Conservation (phyloP, 2,329 filamentous ascomycete genomes). For the Beauveria australis region DNA sequence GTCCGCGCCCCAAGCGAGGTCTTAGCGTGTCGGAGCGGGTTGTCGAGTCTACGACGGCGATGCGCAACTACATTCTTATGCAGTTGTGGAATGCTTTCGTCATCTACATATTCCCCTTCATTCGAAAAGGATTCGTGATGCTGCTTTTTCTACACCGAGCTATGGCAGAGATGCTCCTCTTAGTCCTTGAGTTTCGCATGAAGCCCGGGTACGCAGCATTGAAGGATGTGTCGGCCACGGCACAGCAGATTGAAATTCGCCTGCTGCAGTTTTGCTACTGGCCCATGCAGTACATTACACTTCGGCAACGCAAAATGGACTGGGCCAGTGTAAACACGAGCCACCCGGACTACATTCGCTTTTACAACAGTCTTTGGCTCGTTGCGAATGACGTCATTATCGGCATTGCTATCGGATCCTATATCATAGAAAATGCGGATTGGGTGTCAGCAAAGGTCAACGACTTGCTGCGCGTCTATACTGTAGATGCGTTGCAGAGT, state of each 20-base stretch:
- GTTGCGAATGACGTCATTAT: constrained; percentile 99
- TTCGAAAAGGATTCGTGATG: constrained; percentile 66
- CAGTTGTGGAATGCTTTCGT: constrained; percentile 64
- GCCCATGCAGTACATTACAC: constrained; percentile 90
- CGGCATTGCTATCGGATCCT: constrained; percentile 89
- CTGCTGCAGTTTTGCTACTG: constrained; percentile 98
- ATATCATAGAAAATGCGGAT: constrained; percentile 88
- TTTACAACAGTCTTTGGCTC: constrained; percentile 98
- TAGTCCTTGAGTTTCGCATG: constrained; percentile 75
- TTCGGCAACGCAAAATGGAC: constrained; percentile 80
- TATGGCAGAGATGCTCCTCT: constrained; percentile 69
- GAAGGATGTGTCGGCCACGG: constrained; percentile 93
- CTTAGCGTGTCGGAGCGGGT: constrained; percentile 91
- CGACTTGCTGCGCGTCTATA: constrained; percentile 67
- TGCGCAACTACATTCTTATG: constrained; percentile 66
- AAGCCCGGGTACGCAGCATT: constrained; percentile 73
- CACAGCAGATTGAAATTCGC: constrained; percentile 94
- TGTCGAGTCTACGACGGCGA: constrained; percentile 82
- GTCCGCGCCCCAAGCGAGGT: constrained; percentile 70
- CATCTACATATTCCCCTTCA: constrained; percentile 69
- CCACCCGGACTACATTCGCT: constrained; percentile 96
- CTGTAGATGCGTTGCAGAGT: constrained; percentile 75
- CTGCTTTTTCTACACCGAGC: constrained; percentile 72
- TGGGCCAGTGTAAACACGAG: constrained; percentile 95
- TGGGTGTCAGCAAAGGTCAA: constrained; percentile 78